phyloP scores from a whole-genome alignment of 2,329 filamentous ascomycete genomes.

The Botrytis cinerea region DNA sequence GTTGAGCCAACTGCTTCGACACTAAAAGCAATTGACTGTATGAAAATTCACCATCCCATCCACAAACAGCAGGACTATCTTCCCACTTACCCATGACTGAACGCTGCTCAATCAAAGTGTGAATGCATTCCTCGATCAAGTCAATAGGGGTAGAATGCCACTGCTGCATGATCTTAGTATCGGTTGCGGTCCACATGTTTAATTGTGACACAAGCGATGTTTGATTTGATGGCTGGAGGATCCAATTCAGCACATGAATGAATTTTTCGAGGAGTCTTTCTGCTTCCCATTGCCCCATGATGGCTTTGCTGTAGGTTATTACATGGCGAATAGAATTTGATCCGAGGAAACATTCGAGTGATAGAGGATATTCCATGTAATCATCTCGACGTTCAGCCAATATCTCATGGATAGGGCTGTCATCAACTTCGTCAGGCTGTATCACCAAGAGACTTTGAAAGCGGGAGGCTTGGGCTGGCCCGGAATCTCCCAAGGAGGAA shows the following conservation, averaged over 20 bases:
- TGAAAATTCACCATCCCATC: not conserved
- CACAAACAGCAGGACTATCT: not conserved
- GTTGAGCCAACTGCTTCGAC: not conserved
- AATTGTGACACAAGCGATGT: not conserved
- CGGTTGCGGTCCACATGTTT: not conserved
- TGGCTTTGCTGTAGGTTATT: not conserved
- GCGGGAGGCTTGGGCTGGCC: not conserved
- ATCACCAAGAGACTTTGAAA: not conserved
- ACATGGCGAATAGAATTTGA: not conserved
- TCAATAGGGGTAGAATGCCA: not conserved
- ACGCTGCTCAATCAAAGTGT: not conserved
- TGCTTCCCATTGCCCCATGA: not conserved
- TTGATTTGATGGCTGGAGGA: not conserved
- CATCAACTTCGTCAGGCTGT: not conserved
- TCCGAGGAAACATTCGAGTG: not conserved
- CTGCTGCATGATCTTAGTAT: not conserved
- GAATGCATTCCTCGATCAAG: not conserved
- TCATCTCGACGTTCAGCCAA: not conserved
- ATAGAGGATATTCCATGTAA: not conserved
- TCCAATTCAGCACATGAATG: not conserved
- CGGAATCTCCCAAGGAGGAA: not conserved
- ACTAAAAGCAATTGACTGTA: not conserved
- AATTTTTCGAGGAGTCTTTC: not conserved
- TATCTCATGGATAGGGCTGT: not conserved
- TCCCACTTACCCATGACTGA: not conserved